Evolutionary conservation across 768 basidiomycete species (phyloP).

Genomic region (Mrakia frigida): DNA sequence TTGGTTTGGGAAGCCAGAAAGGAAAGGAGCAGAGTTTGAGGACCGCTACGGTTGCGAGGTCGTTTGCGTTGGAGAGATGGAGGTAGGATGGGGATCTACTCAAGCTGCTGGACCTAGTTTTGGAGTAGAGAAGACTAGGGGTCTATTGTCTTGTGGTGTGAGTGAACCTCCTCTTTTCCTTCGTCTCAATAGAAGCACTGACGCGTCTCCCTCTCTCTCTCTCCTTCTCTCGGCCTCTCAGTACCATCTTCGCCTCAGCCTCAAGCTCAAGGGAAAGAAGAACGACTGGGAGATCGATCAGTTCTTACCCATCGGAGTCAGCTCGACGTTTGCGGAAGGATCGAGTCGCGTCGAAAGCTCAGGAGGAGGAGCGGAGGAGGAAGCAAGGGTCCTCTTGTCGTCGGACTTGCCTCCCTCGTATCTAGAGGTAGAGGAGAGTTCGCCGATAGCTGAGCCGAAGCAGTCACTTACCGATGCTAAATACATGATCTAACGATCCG

Average conservation of each 20-base stretch:
- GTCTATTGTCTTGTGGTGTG: neutral
- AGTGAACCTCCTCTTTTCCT: neutral
- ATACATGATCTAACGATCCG: too few species aligned
- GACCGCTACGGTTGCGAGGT: neutral
- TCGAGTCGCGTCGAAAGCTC: too few species aligned
- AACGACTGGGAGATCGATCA: neutral
- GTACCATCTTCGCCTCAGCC: slow-evolving; percentile 14
- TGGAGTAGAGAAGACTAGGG: neutral
- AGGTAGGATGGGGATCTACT: neutral
- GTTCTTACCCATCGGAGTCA: neutral
- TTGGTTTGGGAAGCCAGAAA: neutral
- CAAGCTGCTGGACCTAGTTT: neutral
- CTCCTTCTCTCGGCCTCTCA: neutral
- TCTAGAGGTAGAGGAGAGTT: neutral
- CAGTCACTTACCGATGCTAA: too few species aligned
- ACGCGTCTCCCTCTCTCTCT: neutral
- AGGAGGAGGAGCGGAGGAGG: too few species aligned
- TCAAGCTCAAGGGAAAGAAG: neutral
- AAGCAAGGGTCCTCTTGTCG: neutral
- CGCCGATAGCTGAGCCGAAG: neutral
- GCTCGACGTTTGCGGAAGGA: neutral
- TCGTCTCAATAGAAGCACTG: neutral
- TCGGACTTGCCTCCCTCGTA: neutral
- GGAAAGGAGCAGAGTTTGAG: neutral
- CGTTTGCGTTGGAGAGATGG: neutral